Evolutionary conservation across 1,284 basidiomycete species (phyloP).

Genomic region (Marasmius fiardii): DNA sequence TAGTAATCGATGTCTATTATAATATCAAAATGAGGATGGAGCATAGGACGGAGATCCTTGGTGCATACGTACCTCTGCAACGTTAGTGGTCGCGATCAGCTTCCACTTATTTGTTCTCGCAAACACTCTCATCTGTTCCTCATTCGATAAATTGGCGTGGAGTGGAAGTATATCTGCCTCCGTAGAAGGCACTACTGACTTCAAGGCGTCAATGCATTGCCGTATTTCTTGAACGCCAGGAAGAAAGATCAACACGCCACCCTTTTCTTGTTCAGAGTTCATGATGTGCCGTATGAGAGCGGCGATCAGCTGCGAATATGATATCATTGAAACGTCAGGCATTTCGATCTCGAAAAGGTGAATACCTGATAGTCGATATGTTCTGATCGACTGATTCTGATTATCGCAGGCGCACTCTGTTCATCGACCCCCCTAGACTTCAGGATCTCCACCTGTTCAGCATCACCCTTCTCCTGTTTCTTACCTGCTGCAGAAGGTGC

Average conservation of each 20-base stretch:
- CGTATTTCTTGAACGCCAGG: conserved; percentile 88
- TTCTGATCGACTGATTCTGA: conserved; percentile 59
- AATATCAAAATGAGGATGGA: not conserved
- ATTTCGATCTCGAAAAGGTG: not conserved
- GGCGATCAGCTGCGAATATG: conserved; percentile 57
- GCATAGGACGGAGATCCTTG: not conserved
- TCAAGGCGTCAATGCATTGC: conserved; percentile 74
- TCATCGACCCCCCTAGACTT: conserved; percentile 53
- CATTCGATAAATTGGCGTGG: conserved; percentile 85
- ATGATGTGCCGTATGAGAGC: conserved; percentile 66
- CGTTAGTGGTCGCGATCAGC: conserved; percentile 88
- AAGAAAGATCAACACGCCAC: conserved; percentile 84
- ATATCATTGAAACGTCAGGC: too few relatives aligned
- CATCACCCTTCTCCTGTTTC: conserved; percentile 49
- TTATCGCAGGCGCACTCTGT: conserved; percentile 51
- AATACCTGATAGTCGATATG: conserved; percentile 73
- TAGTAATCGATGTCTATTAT: conserved; percentile 88
- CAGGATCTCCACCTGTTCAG: conserved; percentile 41
- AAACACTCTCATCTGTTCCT: conserved; percentile 86
- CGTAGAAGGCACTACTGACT: conserved; percentile 31
- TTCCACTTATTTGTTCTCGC: conserved; percentile 69
- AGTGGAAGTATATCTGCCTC: conserved; percentile 73
- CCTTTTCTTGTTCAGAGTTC: conserved; percentile 45
- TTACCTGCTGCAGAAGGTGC: conserved; percentile 30
- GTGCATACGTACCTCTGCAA: conserved; percentile 63